These are phyloP conservation scores for Heterobasidion parviporum DNA, from an alignment of 1,284 basidiomycete species.

Conservation along the genomic window DNA sequence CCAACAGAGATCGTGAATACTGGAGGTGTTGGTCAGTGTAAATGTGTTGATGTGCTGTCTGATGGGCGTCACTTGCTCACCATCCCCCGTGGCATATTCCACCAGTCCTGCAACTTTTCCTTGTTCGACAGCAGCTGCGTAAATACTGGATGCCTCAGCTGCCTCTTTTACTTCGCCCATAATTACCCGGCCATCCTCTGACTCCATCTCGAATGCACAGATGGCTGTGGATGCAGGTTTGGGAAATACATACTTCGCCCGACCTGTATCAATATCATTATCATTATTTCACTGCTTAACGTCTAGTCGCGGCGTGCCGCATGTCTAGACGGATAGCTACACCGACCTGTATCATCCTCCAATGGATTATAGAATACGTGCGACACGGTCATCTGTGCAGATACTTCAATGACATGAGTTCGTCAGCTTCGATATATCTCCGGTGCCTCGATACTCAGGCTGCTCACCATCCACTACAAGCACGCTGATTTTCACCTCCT, in stretches of 20 bases:
- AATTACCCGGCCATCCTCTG: conserved; percentile 27
- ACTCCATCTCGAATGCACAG: conserved; percentile 38
- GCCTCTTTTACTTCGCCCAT: conserved; percentile 44
- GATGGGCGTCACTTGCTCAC: conserved; percentile 24
- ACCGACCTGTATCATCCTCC: conserved; percentile 21
- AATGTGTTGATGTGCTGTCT: background rate
- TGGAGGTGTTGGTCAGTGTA: conserved; percentile 12
- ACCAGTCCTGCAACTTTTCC: conserved; percentile 38
- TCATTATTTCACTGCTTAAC: no score
- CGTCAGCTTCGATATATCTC: background rate
- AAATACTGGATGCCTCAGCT: conserved; percentile 31
- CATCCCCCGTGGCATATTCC: conserved; percentile 41
- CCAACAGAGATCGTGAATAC: conserved; percentile 54
- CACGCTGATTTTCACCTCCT: conserved; percentile 31
- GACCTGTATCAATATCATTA: no score
- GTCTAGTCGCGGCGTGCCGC: no score
- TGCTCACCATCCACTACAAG: conserved; percentile 39
- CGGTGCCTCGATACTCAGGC: background rate
- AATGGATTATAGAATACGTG: conserved; percentile 40
- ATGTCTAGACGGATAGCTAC: no score
- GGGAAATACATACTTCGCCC: conserved; percentile 51
- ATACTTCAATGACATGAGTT: conserved; percentile 25
- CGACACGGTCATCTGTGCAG: conserved; percentile 38
- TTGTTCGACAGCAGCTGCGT: conserved; percentile 30
- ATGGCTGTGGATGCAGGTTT: conserved; percentile 46